Evolutionary conservation across 495 filamentous ascomycete genomes (phyloP), one percentile per base, ranked within the genome.

Genomic region (Penicillium roqueforti): DNA sequence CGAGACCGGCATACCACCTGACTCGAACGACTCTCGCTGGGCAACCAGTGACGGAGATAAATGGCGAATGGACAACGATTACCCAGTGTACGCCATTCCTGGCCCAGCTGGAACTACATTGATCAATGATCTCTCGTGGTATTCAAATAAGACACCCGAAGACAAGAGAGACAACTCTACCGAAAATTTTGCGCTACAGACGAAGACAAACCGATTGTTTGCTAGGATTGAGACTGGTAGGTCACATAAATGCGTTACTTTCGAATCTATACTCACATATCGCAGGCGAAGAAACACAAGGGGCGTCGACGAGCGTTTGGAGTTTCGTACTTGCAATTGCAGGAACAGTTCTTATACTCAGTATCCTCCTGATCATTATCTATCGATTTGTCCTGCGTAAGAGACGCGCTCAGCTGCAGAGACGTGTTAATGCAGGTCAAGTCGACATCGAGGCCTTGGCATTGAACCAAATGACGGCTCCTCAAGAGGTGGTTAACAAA

Each of bases 11-110:
- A 69, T 78, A 34, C 89, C 91, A 14, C 90, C 91, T 4, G 56
- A 76, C 0, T 67, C 73, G 1, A 77, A 71, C 31, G 80, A 86
- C 45, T 47, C 71, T 1, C 64, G 71, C 6, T 97, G 92, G 92
- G 59, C 76, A 23, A 69, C 96, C 14, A 70, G 80, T 6, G 87
- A 87, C 60, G 76, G 75, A 3, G 77, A 71, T 1, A 65, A 61
- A 18, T 95, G 90, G 89, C 87, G 80, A 65, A 61, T 63, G 6
- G 58, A 74, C 8, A 83, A 85, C 59, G 62, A 75, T 14, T 96
- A 80, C 62, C 92, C 92, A 0, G 78, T 95, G n/a, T 96, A 90
- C 68, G 92, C 89, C 19, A 79, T 97, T 3, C 80, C 89, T 1
- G 83, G 88, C 3, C 52, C 68, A 14, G 75, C 77, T 16, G 92